Percentiles rank a stretch among this genome's conserved stretches.
phyloP scores from a whole-genome alignment of 495 filamentous ascomycete species.

The Penicillium cinerascens region DNA sequence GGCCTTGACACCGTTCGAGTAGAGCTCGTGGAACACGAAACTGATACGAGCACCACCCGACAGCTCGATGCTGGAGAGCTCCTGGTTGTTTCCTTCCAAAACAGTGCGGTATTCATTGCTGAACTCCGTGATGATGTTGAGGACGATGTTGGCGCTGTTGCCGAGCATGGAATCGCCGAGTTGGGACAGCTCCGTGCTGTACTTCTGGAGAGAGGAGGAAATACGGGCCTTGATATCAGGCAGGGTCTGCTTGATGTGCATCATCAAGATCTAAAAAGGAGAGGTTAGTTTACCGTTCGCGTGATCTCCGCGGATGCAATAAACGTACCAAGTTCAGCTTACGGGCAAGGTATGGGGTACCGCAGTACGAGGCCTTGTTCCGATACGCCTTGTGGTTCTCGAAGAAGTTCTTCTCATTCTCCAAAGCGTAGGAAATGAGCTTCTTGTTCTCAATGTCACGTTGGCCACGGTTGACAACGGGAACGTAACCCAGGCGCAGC shows the following conservation, averaged over 20 bases:
- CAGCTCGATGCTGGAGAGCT: conserved; percentile 88
- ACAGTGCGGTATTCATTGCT: conserved; percentile 95
- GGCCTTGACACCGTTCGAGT: conserved; percentile 96
- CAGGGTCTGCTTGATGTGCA: conserved; percentile 99
- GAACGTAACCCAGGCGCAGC: conserved; percentile 91
- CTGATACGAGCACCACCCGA: conserved; percentile 98
- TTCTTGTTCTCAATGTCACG: conserved; percentile 97
- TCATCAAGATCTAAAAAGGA: conserved; percentile 81
- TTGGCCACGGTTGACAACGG: conserved; percentile 98
- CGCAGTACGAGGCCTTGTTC: conserved; percentile 98
- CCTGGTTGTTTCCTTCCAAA: conserved; percentile 92
- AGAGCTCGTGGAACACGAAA: conserved; percentile 98
- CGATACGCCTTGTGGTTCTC: conserved; percentile 98
- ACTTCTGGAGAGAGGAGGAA: conserved; percentile 86
- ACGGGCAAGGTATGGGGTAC: conserved; percentile 91
- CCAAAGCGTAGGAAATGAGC: conserved; percentile 85
- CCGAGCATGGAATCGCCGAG: conserved; percentile 95
- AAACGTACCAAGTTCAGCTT: conserved; percentile 82
- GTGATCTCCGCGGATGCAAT: background rate
- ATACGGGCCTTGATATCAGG: conserved; percentile 98
- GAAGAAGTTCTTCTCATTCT: conserved; percentile 96
- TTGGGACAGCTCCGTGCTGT: conserved; percentile 71
- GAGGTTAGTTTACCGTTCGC: background rate
- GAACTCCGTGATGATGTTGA: conserved; percentile 99
- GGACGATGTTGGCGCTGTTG: conserved; percentile 90